Base-by-base conservation (phyloP, 148 eudicot species). In the Chenopodium album region DNA sequence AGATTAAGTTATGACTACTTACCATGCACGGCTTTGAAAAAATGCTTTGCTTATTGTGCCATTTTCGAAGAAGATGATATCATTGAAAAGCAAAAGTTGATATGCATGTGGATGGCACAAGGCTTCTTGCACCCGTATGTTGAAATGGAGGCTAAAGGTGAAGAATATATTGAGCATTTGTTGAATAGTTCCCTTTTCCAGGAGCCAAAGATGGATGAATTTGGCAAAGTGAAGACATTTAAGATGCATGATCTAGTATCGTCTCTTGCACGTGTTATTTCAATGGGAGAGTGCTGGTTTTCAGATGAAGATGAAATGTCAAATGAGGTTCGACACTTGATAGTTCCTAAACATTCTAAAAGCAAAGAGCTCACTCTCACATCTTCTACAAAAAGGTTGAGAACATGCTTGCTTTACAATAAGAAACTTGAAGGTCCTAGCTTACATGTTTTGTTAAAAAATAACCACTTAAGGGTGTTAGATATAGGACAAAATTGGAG, bases 31-130 rank as follows among this genome's bases (percentile, higher is more conserved):
- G 12, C 46, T 65, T 78, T 78, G 41, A 78, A 78, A 78, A 44
- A 23, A 78, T 78, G 80, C 23, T 64, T 78, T 46, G 46, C 80
- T 4, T 78, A 65, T 66, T 78, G 80, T 65, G 80, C 80, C 73
- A 64, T 78, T 64, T 78, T 78, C 48, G 34, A 31, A 19, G 80
- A 78, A 78, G 80, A 44, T 26, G 44, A 78, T 37, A 59, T 37
- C 20, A 65, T 78, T 66, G 8, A 67, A 10, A 28, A 66, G 80
- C 73, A 66, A 5, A 44, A 65, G 3, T 65, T 78, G 56, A 65
- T 65, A 26, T 54, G 28, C 14, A 23, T 78, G 34, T 78, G 80
- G 80, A 78, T 78, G 80, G 73, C 72, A 2, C 80, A 78, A 9
- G 80, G 80, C 9, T 78, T 78, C 20, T 78, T 78, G 80, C 80